phyloP scores from a whole-genome alignment of 2,329 filamentous ascomycete species.

The Akanthomyces uredinophilus region DNA sequence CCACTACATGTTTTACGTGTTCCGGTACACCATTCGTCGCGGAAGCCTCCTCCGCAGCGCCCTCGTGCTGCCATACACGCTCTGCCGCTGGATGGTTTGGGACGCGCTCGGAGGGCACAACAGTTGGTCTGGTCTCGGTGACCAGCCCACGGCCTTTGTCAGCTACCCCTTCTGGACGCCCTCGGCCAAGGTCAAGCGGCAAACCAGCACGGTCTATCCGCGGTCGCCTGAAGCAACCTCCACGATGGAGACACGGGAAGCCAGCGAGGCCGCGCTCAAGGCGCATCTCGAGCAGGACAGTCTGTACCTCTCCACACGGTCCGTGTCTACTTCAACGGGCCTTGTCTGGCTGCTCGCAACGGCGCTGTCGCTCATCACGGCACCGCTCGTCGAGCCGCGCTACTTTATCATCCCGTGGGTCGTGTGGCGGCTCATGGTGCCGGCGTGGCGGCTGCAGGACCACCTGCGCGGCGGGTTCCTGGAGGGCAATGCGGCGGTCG shows the following conservation, averaged over 20 bases:
- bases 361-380: slow-evolving; percentile 73
- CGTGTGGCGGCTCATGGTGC: slow-evolving; percentile 80
- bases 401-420: slow-evolving; percentile 97
- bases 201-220: slow-evolving; percentile 6
- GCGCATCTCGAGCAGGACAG: slow-evolving; percentile 22
- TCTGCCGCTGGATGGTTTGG: slow-evolving; percentile 65
- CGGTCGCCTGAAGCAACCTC: neutral
- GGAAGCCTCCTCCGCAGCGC: slow-evolving; percentile 60
- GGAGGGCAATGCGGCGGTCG: neutral
- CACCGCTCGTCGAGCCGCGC: slow-evolving; percentile 87
- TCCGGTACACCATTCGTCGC: slow-evolving; percentile 71
- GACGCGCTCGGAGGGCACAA: slow-evolving; percentile 50
- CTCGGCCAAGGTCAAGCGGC: neutral
- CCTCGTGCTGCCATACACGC: slow-evolving; percentile 64
- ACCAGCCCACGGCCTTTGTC: slow-evolving; percentile 19
- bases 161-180: slow-evolving; percentile 26
- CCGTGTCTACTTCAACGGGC: slow-evolving; percentile 44
- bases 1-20: slow-evolving; percentile 96
- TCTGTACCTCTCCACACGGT: slow-evolving; percentile 24
- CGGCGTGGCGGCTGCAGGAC: slow-evolving; percentile 35
- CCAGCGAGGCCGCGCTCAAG: slow-evolving; percentile 17
- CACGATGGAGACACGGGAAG: neutral
- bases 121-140: slow-evolving; percentile 16
- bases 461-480: slow-evolving; percentile 3
- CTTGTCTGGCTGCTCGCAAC: slow-evolving; percentile 63